Base-by-base conservation (phyloP, 169 alveolate species). In the Plasmodium fragile region DNA sequence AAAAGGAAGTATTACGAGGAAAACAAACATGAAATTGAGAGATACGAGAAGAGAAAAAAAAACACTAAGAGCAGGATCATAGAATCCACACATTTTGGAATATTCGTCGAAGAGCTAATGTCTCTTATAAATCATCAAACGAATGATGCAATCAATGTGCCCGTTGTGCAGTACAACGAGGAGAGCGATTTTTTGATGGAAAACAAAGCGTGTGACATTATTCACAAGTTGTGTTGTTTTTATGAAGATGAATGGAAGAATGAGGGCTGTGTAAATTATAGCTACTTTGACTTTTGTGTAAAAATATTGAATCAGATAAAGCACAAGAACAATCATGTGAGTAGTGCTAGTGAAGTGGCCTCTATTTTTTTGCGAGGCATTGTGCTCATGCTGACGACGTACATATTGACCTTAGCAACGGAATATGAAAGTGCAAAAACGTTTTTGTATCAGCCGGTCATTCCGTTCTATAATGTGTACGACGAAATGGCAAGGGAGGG, bases 281-380 rank as follows among this genome's bases (percentile, higher is more conserved):
- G 43, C 28, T 43, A 79, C 77, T 39, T 80, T 53, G 84, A 91
- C 55, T 49, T 70, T 16, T 91, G 81, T 71, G 73, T 91, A 4
- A 91, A 91, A 49, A 53, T 59, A 91, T 5, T 91, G 25, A 91
- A 80, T 77, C 73, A 81, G 72, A 91, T 91, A n/a, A 79, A 91
- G 41, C 83, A 91, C 45, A 91, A 91, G 45, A 91, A 71, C 75
- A 91, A 69, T 25, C 70, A 81, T 25, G 85, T 91, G 82, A 81
- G 94, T 55, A 91, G 65, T 52, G 94, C 94, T 52, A 77, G 94
- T 32, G 94, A 91, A 53, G 92, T 91, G 22, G 94, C 94, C 81
- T 91, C 94, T 81, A 81, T 91, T 13, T 91, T 91, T 52, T 72
- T 91, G 36, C 25, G 94, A 53, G 94, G 84, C 1, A 81, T 91